phyloP scores from a whole-genome alignment of 2,329 filamentous ascomycete species.

The Chalaropsis thielavioides region DNA sequence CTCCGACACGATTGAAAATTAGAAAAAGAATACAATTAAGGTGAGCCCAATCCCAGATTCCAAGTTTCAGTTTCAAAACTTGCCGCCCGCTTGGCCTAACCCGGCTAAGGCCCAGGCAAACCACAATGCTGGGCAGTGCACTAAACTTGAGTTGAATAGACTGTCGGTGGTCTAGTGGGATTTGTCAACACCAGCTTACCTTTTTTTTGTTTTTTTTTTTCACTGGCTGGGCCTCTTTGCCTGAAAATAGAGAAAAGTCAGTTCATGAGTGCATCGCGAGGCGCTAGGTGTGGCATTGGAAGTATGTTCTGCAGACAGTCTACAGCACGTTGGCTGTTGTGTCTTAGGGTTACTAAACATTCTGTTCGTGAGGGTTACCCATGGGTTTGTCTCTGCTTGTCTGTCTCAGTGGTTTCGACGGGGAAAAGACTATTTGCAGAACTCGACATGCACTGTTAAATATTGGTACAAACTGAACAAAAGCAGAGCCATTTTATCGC shows the following conservation, averaged over 20 bases:
- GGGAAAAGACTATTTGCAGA: neutral
- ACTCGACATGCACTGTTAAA: neutral
- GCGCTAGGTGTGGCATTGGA: neutral
- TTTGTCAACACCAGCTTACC: neutral
- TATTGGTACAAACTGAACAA: neutral
- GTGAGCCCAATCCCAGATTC: neutral
- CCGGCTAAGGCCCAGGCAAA: neutral
- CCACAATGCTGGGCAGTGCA: conserved; percentile 3
- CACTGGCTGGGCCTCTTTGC: neutral
- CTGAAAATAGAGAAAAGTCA: too few species aligned
- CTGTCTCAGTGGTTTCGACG: neutral
- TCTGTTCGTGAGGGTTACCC: neutral
- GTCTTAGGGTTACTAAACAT: neutral
- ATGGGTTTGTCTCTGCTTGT: neutral
- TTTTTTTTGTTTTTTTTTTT: neutral
- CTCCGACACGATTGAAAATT: neutral
- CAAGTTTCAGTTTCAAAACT: conserved; percentile 6
- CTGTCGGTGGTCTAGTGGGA: neutral
- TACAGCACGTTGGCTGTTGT: neutral
- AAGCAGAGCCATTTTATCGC: neutral
- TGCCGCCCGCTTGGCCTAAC: neutral
- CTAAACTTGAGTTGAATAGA: neutral
- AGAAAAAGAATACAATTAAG: too few species aligned
- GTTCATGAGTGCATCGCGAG: neutral
- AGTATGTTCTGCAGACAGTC: neutral